Evolutionary conservation across 2,329 filamentous ascomycete species (phyloP).

Genomic region (Fragosphaeria purpurea): DNA sequence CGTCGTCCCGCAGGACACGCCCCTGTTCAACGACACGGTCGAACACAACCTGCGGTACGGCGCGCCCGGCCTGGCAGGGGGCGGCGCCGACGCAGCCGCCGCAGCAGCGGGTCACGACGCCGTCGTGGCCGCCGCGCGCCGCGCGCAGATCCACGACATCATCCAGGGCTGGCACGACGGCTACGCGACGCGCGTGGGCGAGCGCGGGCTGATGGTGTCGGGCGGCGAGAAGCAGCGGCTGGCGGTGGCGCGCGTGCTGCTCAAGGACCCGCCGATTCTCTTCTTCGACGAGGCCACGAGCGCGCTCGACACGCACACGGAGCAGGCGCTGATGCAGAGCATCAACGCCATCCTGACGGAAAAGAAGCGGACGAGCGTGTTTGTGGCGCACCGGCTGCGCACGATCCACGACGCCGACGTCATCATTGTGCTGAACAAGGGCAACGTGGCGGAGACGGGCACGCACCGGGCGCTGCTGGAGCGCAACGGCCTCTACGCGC

Average conservation of each 20-base stretch:
- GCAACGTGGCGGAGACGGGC: slow-evolving; percentile 77
- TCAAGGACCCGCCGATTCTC: slow-evolving; percentile 28
- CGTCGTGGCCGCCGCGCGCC: slow-evolving; percentile 66
- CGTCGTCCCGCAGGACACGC: slow-evolving; percentile 94
- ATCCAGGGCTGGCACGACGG: slow-evolving; percentile 74
- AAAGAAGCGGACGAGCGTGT: slow-evolving; percentile 82
- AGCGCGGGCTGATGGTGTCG: slow-evolving; percentile 26
- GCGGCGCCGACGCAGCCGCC: slow-evolving; percentile 64
- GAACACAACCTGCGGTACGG: slow-evolving; percentile 95
- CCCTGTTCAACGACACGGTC: slow-evolving; percentile 93
- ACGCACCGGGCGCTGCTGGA: slow-evolving; percentile 80
- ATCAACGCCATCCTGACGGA: slow-evolving; percentile 89
- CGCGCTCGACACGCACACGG: slow-evolving; percentile 51
- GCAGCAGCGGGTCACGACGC: slow-evolving; percentile 62
- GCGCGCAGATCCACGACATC: slow-evolving; percentile 77
- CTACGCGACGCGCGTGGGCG: slow-evolving; percentile 79
- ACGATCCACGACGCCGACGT: slow-evolving; percentile 91
- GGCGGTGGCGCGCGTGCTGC: slow-evolving; percentile 34
- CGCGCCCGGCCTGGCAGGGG: slow-evolving; percentile 53
- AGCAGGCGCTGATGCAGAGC: slow-evolving; percentile 79
- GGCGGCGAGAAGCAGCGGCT: slow-evolving; percentile 49
- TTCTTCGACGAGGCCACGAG: slow-evolving; percentile 21
- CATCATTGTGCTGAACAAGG: slow-evolving; percentile 83
- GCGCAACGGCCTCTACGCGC: slow-evolving; percentile 67
- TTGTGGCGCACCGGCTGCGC: slow-evolving; percentile 82